Evolutionary conservation across 257 asterid species (phyloP).

Genomic region (Capsicum chinense): DNA sequence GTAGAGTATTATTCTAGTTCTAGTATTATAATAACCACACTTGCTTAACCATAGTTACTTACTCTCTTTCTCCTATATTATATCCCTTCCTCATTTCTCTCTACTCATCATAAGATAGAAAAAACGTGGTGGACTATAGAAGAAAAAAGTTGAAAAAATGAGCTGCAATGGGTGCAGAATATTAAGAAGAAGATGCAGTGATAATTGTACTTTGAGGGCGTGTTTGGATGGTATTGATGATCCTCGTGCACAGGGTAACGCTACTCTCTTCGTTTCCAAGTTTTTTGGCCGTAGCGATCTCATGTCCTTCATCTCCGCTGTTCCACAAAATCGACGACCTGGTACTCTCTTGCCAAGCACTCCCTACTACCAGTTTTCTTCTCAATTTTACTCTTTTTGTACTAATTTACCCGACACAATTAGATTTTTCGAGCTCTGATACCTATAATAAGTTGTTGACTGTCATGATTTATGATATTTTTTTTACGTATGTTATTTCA

Average conservation of each 20-base stretch:
- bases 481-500: no score
- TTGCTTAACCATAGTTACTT: slow-evolving; percentile 50
- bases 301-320: slow-evolving; percentile 73
- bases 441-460: no score
- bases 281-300: slow-evolving; percentile 93
- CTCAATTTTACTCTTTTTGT: no score
- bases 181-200: slow-evolving; percentile 77
- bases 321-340: slow-evolving; percentile 58
- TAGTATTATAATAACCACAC: slow-evolving; percentile 9
- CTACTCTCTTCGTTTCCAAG: slow-evolving; percentile 86
- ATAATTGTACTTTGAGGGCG: slow-evolving; percentile 65
- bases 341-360: slow-evolving; percentile 47
- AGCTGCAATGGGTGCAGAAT: slow-evolving; percentile 97
- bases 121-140: background rate
- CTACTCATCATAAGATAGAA: slow-evolving; percentile 27
- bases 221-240: slow-evolving; percentile 78
- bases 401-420: no score
- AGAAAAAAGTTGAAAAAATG: slow-evolving; percentile 41
- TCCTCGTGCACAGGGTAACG: slow-evolving; percentile 77
- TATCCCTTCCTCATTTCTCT: slow-evolving; percentile 31
- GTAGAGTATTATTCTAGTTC: background rate
- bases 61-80: slow-evolving; percentile 32
- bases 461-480: no score
- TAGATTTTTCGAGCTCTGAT: no score
- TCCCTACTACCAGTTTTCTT: no score